Evolutionary conservation across 2,329 filamentous ascomycete genomes (phyloP).

Genomic region (Cercospora zeina): DNA sequence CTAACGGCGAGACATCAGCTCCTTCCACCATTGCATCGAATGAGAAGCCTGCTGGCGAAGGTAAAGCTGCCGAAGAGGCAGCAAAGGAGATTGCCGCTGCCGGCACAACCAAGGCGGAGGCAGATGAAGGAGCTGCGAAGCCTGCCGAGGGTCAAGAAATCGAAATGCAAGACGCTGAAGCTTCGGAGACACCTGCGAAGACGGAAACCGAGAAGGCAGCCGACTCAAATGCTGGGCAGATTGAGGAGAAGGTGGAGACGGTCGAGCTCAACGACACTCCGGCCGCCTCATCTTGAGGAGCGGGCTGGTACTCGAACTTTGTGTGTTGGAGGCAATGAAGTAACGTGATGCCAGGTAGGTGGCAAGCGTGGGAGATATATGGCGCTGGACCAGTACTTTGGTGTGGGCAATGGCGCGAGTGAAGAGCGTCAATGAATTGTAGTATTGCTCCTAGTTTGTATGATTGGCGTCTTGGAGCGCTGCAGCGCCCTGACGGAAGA

Average conservation of each 20-base stretch:
- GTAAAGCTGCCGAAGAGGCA: slow-evolving; percentile 37
- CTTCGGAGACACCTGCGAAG: slow-evolving; percentile 31
- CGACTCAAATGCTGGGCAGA: slow-evolving; percentile 30
- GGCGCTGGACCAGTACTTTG: not conserved
- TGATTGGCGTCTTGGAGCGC: slow-evolving; percentile 2
- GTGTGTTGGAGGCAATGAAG: not conserved
- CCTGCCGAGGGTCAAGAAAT: slow-evolving; percentile 28
- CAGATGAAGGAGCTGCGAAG: slow-evolving; percentile 22
- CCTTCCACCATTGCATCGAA: slow-evolving; percentile 24
- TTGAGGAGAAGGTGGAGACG: slow-evolving; percentile 24
- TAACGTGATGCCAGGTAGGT: not conserved
- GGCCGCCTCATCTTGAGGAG: not conserved
- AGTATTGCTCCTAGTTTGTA: slow-evolving; percentile 3
- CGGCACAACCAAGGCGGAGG: slow-evolving; percentile 17
- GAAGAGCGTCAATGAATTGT: slow-evolving; percentile 4
- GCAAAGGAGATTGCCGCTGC: slow-evolving; percentile 16
- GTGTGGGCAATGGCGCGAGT: not conserved
- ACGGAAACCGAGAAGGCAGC: slow-evolving; percentile 26
- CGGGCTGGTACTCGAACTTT: not conserved
- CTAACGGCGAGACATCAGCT: slow-evolving; percentile 35
- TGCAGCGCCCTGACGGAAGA: not conserved
- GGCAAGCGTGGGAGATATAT: not conserved
- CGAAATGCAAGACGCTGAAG: slow-evolving; percentile 32
- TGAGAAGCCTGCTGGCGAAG: slow-evolving; percentile 23
- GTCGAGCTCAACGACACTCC: slow-evolving; percentile 12